A percentile compares a stretch with the other conserved stretches of the same genome.
Evolutionary conservation across 805 yeast genomes (phyloP).

Genomic region (Saccharomycopsis synnaedendra): DNA sequence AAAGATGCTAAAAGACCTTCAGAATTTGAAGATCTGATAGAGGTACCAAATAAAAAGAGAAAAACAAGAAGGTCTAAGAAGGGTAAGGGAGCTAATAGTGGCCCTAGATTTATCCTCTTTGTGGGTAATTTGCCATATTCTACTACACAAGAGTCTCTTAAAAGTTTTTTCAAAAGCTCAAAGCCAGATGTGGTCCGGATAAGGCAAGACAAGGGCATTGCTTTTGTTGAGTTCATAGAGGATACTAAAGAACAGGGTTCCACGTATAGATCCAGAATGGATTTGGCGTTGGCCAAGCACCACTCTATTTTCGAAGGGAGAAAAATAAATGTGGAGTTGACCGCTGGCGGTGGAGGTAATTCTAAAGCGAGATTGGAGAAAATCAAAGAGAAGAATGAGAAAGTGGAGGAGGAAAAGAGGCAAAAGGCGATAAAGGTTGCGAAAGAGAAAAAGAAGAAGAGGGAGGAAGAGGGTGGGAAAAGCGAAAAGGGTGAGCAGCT

Average conservation of each 20-base stretch:
- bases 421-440: slow-evolving; percentile 41
- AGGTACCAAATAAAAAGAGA: slow-evolving; percentile 45
- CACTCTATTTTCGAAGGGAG: slow-evolving; percentile 59
- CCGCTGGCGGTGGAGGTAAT: slow-evolving; percentile 98
- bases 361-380: slow-evolving; percentile 56
- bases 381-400: slow-evolving; percentile 68
- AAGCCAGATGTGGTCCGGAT: slow-evolving; percentile 69
- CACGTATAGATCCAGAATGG: slow-evolving; percentile 42
- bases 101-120: slow-evolving; percentile 67
- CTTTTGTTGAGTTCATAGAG: slow-evolving; percentile 66
- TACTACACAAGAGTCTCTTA: slow-evolving; percentile 47
- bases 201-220: slow-evolving; percentile 81
- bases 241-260: slow-evolving; percentile 20
- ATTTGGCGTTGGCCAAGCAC: slow-evolving; percentile 74
- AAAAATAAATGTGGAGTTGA: slow-evolving; percentile 87
- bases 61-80: slow-evolving; percentile 73
- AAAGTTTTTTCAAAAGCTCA: slow-evolving; percentile 60
- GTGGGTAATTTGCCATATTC: slow-evolving; percentile 85
- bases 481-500: not conserved
- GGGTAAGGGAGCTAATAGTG: slow-evolving; percentile 42
- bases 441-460: slow-evolving; percentile 27
- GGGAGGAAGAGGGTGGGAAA: slow-evolving; percentile 4
- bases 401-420: slow-evolving; percentile 58
- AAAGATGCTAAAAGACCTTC: slow-evolving; percentile 13
- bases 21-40: slow-evolving; percentile 19